phyloP scores from a whole-genome alignment of 1,284 basidiomycete species.

The Ustilago vetiveriae region DNA sequence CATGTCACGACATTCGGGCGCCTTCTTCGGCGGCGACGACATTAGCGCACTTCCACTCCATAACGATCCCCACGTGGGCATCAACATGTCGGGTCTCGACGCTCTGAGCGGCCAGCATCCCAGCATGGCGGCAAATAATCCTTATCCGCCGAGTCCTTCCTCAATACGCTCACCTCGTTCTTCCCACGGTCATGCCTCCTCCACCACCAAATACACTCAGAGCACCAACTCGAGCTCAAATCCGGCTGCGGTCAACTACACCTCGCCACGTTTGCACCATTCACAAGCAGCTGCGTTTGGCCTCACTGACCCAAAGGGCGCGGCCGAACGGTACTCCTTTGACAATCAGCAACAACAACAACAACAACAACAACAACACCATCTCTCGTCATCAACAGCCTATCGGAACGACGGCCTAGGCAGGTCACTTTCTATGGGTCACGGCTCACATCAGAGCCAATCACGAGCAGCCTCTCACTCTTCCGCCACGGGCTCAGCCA shows the following conservation, averaged over 20 bases:
- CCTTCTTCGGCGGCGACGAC: slow-evolving; percentile 49
- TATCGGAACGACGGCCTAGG: slow-evolving; percentile 35
- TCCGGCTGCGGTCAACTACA: slow-evolving; percentile 15
- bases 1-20: slow-evolving; percentile 46
- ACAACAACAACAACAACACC: slow-evolving; percentile 10
- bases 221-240: slow-evolving; percentile 11
- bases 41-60: slow-evolving; percentile 34
- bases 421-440: slow-evolving; percentile 47
- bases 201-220: slow-evolving; percentile 30
- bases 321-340: slow-evolving; percentile 28
- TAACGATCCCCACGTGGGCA: slow-evolving; percentile 48
- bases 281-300: slow-evolving; percentile 19
- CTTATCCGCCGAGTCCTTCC: slow-evolving; percentile 36
- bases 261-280: slow-evolving; percentile 35
- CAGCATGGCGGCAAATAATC: slow-evolving; percentile 1
- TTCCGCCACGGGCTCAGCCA: slow-evolving; percentile 15
- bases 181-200: slow-evolving; percentile 31
- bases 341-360: slow-evolving; percentile 25
- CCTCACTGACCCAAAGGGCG: slow-evolving; percentile 9
- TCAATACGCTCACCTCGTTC: slow-evolving; percentile 42
- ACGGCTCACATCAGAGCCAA: slow-evolving; percentile 27
- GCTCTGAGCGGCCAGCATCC: slow-evolving; percentile 22
- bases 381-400: slow-evolving; percentile 11
- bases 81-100: slow-evolving; percentile 48
- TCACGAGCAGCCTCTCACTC: slow-evolving; percentile 21